Evolutionary conservation across 257 asterid genomes (phyloP).

Genomic region (Lycium ferocissimum): DNA sequence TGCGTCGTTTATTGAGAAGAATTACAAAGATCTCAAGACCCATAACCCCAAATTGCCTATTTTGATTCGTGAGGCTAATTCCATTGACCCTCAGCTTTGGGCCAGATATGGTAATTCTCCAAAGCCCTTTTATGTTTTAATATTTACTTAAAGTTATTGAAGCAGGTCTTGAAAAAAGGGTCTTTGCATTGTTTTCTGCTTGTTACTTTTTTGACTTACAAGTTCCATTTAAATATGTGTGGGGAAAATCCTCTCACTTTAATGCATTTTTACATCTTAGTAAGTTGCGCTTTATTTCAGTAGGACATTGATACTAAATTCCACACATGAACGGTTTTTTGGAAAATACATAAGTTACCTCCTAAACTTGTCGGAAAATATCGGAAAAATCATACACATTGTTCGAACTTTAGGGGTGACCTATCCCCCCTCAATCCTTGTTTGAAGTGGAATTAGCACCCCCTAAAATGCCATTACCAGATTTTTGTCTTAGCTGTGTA

Average conservation of each 20-base stretch:
- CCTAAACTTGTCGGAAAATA: not conserved
- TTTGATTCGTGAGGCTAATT: constrained; percentile 82
- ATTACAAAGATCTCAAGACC: constrained; percentile 86
- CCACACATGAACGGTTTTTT: not conserved
- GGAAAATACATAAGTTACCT: not conserved
- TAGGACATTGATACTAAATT: not conserved
- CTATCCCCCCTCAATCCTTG: not conserved
- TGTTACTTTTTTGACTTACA: not conserved
- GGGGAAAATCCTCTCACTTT: not conserved
- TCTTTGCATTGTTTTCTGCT: not conserved
- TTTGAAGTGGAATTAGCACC: not conserved
- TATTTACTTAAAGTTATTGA: not conserved
- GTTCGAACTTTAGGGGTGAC: not conserved
- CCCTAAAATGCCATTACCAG: too few species aligned
- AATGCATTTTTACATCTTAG: not conserved
- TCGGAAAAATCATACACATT: too few species aligned
- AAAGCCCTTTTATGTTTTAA: not conserved
- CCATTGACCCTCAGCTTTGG: constrained; percentile 92
- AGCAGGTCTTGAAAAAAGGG: not conserved
- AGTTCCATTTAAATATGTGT: not conserved
- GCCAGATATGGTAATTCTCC: constrained; percentile 77
- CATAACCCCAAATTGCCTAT: constrained; percentile 81
- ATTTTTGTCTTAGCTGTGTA: too few species aligned
- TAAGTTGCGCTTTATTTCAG: not conserved
- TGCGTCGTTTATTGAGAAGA: constrained; percentile 75